phyloP scores from a whole-genome alignment of 305 asterid genomes.

The Andrographis paniculata region DNA sequence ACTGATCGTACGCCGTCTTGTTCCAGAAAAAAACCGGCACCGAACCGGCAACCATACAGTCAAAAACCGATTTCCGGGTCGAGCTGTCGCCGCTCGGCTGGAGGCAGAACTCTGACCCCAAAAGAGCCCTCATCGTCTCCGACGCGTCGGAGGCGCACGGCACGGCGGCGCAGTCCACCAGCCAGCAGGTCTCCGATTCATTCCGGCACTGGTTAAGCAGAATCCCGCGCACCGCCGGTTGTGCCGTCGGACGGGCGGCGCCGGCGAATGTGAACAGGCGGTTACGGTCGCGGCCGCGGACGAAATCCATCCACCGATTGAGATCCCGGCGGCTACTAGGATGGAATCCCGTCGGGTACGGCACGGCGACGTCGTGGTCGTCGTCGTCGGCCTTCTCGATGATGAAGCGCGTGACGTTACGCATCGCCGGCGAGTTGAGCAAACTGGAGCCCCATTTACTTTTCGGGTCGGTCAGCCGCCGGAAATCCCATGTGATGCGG shows the following conservation, averaged over 20 bases:
- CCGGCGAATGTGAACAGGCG: conserved; percentile 33
- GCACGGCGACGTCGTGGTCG: conserved; percentile 30
- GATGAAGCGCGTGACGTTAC: conserved; percentile 30
- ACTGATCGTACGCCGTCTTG: conserved; percentile 51
- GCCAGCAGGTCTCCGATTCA: conserved; percentile 21
- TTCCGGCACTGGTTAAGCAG: conserved; percentile 23
- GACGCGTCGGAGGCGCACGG: conserved; percentile 26
- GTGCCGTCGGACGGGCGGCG: conserved; percentile 19
- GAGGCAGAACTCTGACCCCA: conserved; percentile 35
- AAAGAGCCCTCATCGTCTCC: conserved; percentile 15
- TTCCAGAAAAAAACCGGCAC: conserved; percentile 74
- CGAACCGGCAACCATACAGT: conserved; percentile 45
- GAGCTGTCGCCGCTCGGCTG: conserved; percentile 37
- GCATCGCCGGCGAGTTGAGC: conserved; percentile 36
- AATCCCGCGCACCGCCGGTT: conserved; percentile 21
- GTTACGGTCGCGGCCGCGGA: conserved; percentile 18
- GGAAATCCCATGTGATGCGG: conserved; percentile 53
- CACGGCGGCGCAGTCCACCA: conserved; percentile 27
- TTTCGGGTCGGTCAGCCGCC: conserved; percentile 32
- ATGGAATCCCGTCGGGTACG: conserved; percentile 51
- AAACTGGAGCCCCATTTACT: conserved; percentile 40
- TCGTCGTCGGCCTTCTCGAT: conserved; percentile 35
- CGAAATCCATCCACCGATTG: conserved; percentile 28
- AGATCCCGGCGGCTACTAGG: conserved; percentile 19
- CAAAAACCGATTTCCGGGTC: conserved; percentile 32